These are phyloP conservation scores for Plasmodium yoelii DNA, from an alignment of 169 alveolate species.

Conservation along the genomic window DNA sequence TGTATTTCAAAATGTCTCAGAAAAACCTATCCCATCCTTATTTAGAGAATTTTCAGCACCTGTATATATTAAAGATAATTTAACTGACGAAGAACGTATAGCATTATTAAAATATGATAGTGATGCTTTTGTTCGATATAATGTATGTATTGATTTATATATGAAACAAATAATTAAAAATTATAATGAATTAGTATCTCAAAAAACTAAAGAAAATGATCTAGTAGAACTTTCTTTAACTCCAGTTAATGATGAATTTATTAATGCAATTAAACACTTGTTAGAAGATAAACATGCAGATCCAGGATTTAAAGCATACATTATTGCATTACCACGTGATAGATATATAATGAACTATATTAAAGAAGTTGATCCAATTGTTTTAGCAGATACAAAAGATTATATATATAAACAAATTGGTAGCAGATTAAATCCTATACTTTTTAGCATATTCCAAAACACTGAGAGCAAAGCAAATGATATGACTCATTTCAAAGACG, in stretches of 20 bases:
- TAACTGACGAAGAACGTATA: slow-evolving; percentile 89
- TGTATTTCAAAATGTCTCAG: slow-evolving; percentile 80
- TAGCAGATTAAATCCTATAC: slow-evolving; percentile 20
- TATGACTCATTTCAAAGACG: slow-evolving; percentile 68
- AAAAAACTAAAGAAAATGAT: slow-evolving; percentile 1
- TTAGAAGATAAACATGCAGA: slow-evolving; percentile 62
- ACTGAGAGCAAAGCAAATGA: slow-evolving; percentile 42
- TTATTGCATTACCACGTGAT: slow-evolving; percentile 49
- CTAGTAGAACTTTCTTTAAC: slow-evolving; percentile 7
- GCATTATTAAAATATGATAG: slow-evolving; percentile 90
- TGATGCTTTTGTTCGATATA: slow-evolving; percentile 87
- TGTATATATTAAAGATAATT: slow-evolving; percentile 87
- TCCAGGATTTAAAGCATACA: slow-evolving; percentile 67
- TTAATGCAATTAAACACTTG: slow-evolving; percentile 50
- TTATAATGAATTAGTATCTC: slow-evolving; percentile 46
- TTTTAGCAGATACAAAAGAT: slow-evolving; percentile 55
- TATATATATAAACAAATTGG: slow-evolving; percentile 57
- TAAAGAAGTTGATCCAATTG: slow-evolving; percentile 52
- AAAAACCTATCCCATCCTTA: slow-evolving; percentile 90
- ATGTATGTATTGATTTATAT: slow-evolving; percentile 77
- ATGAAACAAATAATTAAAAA: slow-evolving; percentile 75
- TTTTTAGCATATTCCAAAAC: slow-evolving; percentile 19
- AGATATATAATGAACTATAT: slow-evolving; percentile 34
- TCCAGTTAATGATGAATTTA: slow-evolving; percentile 55
- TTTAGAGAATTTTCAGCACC: slow-evolving; percentile 95